Conservation (phyloP, 2,329 filamentous ascomycete genomes). For the Trichoderma simmonsii region DNA sequence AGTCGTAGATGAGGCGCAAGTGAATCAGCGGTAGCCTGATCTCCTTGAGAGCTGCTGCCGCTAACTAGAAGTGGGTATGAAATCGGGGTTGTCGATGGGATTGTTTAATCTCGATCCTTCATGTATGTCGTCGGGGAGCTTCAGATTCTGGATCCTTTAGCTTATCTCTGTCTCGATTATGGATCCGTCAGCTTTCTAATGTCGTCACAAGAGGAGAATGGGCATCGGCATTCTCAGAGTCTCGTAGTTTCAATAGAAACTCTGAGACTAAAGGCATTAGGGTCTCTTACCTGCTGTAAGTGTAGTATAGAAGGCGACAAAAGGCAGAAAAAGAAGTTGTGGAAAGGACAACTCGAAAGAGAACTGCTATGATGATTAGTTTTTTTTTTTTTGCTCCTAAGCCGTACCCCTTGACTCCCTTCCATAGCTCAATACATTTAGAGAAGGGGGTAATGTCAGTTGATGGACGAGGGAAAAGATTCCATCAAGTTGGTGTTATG, state of each 20-base stretch:
- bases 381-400: neutral
- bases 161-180: neutral
- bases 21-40: neutral
- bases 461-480: neutral
- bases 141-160: neutral
- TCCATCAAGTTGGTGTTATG: neutral
- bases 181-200: neutral
- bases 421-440: neutral
- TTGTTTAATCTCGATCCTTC: neutral
- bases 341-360: neutral
- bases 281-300: neutral
- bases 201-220: neutral
- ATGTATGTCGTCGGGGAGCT: constrained; percentile 1
- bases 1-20: neutral
- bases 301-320: neutral
- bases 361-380: neutral
- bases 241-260: no score
- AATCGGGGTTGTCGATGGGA: neutral
- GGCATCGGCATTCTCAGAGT: neutral
- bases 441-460: neutral
- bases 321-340: neutral
- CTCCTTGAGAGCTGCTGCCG: neutral
- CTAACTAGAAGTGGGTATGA: neutral
- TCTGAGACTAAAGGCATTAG: neutral
- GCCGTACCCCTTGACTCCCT: no score